Base-by-base conservation (phyloP, 345 rosid species). In the Heritiera fomes region DNA sequence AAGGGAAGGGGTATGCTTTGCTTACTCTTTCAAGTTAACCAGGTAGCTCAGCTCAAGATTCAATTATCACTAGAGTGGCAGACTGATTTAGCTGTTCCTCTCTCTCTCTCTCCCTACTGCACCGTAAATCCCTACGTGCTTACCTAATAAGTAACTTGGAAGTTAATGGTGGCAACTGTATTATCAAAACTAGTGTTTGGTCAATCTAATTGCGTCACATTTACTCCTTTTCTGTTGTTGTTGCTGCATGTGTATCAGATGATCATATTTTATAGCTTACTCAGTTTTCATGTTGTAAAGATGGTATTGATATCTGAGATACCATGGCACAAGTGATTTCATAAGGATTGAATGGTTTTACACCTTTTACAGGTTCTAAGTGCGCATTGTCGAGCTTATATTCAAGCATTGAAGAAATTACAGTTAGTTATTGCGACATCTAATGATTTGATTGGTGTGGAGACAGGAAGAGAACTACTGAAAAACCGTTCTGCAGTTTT, bases 351-450 rank as follows among this genome's bases (percentile, higher is more conserved):
- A 50, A 18, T 75, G 71, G n/a, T 71, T 64, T 62, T 80, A 61
- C 63, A 14, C 61, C 47, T 76, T 73, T 83, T 86, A 77, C 93
- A 96, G 99, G 99, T 96, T 77, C 84, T 96, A 78, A 94, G 99
- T 89, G 98, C 99, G 67, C 98, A 94, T 89, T 94, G 94, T 78
- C 94, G 95, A 82, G 97, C 98, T 80, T 96, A 94, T 86, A 96
- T 94, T 85, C 98, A 91, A 88, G 99, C 98, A 20, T 80, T 92
- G 82, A 98, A 96, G 86, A 96, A 96, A 80, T 86, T 96, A 71
- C 98, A 96, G 81, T 87, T 96, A 78, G 99, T 94, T 90, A 96
- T 94, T 82, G 99, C 98, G 66, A 89, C 98, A 80, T 82, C 93
- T 75, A 87, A 85, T 80, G 98, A 96, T 88, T 86, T 96, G 86